phyloP scores from a whole-genome alignment of 2,329 filamentous ascomycete species.

The Cladophialophora psammophila region DNA sequence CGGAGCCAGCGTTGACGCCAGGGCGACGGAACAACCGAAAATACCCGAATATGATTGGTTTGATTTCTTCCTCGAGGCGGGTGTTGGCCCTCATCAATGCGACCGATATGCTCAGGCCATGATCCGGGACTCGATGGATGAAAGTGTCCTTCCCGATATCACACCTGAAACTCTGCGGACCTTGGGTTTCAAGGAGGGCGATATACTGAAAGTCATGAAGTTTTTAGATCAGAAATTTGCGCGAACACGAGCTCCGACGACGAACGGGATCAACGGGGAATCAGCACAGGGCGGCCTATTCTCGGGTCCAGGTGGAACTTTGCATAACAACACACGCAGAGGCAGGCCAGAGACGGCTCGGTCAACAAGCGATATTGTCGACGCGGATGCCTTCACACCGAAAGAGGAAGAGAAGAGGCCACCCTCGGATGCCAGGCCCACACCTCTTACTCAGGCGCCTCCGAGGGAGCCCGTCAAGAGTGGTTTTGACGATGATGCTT shows the following conservation, averaged over 20 bases:
- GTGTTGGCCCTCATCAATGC: constrained; percentile 90
- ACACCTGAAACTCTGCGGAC: constrained; percentile 82
- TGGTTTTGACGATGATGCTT: constrained; percentile 95
- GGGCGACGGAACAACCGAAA: constrained; percentile 38
- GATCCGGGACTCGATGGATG: constrained; percentile 90
- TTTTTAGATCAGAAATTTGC: constrained; percentile 80
- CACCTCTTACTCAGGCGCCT: constrained; percentile 58
- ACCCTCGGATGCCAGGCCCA: constrained; percentile 55
- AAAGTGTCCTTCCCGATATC: constrained; percentile 89
- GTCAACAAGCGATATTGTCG: constrained; percentile 83
- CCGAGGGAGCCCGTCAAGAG: constrained; percentile 56
- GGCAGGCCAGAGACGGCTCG: constrained; percentile 86
- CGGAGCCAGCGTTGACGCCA: constrained; percentile 46
- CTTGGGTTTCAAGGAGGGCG: constrained; percentile 91
- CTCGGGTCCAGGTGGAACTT: constrained; percentile 85
- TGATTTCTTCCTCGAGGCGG: constrained; percentile 93
- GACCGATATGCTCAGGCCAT: constrained; percentile 94
- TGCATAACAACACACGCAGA: constrained; percentile 95
- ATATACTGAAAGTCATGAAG: constrained; percentile 95
- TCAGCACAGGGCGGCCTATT: constrained; percentile 73
- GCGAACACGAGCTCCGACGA: constrained; percentile 64
- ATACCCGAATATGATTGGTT: constrained; percentile 92
- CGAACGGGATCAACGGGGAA: constrained; percentile 61
- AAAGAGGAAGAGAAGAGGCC: constrained; percentile 59
- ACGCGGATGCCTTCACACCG: constrained; percentile 82